Evolutionary conservation across 169 alveolate species (phyloP), one percentile per base, ranked within the genome.

Genomic region (Theileria orientalis): DNA sequence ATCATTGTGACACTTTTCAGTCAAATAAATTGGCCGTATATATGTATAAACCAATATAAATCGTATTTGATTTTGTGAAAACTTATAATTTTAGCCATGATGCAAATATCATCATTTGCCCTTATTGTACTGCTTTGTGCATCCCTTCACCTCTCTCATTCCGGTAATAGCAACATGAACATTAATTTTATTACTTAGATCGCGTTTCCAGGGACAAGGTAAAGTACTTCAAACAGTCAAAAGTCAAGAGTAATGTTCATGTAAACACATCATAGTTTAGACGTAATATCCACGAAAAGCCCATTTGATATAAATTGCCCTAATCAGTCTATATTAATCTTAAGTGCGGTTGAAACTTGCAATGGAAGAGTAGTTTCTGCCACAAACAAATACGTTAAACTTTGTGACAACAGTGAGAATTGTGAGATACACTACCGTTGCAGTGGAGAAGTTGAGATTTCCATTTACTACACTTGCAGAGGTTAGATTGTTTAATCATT

Each of bases 391-490:
- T 30, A 11, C 27, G 67, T 66, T 19, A 33, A 52, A n/a, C 46
- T n/a, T 1, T 73, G 83, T 30, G 74, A 73, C 21, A 61, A 30
- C 23, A 64, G 27, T 2, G 32, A 21, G 35, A 25, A 8, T 21
- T 73, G 83, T 30, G 33, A 25, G 33, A 16, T 56, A 23, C 3
- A 29, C 21, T 73, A 30, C 69, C 6, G 30, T 0, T 73, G 83
- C 25, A 8, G 25, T 2, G 79, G 46, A 11, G 63, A 33, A 41
- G 19, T 14, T 37, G 37, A 37, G 29, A 37, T 46, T 14, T 13
- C 47, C 21, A 51, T 66, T 25, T 29, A 35, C 29, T 73, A 61
- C 54, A 73, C 74, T 19, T 73, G 83, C 66, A 57, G 78, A 73
- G 62, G 83, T 73, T 69, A 37, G 60, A 30, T 11, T 51, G 1